Evolutionary conservation across 1,139 yeast species (phyloP).

Genomic region (Nematodospora anomalae): DNA sequence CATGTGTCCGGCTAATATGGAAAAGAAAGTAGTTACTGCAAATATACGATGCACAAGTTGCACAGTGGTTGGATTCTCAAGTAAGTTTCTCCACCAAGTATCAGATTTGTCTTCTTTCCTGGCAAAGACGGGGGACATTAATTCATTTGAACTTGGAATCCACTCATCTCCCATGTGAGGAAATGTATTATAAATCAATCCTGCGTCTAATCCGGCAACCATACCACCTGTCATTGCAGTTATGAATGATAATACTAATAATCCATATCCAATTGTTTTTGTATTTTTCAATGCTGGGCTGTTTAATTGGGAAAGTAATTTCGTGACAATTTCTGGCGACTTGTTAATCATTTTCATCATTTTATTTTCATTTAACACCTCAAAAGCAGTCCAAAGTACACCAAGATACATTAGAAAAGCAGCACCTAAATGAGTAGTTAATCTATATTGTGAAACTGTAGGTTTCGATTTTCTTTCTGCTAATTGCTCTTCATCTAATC

Average conservation of each 20-base stretch:
- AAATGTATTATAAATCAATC: conserved; percentile 91
- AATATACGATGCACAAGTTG: conserved; percentile 87
- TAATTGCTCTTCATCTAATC: conserved; percentile 79
- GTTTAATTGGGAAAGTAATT: conserved; percentile 50
- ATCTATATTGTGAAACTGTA: conserved; percentile 91
- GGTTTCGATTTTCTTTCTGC: conserved; percentile 85
- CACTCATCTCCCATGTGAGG: conserved; percentile 91
- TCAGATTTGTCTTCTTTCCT: conserved; percentile 70
- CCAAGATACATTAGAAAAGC: conserved; percentile 88
- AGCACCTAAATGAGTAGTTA: conserved; percentile 92
- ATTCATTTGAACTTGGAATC: conserved; percentile 70
- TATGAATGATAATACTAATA: conserved; percentile 69
- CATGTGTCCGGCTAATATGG: conserved; percentile 67
- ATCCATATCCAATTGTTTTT: conserved; percentile 52
- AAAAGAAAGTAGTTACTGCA: conserved; percentile 77
- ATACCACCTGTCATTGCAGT: conserved; percentile 98
- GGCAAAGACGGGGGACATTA: conserved; percentile 73
- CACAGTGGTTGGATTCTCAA: conserved; percentile 96
- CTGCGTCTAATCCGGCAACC: conserved; percentile 98
- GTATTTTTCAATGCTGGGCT: conserved; percentile 57
- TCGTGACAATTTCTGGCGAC: conserved; percentile 56
- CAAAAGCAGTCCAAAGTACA: conserved; percentile 87
- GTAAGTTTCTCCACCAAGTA: conserved; percentile 84
- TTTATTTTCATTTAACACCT: conserved; percentile 73
- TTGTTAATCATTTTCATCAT: conserved; percentile 46